Conservation (phyloP, 1,284 basidiomycete species). For the Caloboletus inedulis region DNA sequence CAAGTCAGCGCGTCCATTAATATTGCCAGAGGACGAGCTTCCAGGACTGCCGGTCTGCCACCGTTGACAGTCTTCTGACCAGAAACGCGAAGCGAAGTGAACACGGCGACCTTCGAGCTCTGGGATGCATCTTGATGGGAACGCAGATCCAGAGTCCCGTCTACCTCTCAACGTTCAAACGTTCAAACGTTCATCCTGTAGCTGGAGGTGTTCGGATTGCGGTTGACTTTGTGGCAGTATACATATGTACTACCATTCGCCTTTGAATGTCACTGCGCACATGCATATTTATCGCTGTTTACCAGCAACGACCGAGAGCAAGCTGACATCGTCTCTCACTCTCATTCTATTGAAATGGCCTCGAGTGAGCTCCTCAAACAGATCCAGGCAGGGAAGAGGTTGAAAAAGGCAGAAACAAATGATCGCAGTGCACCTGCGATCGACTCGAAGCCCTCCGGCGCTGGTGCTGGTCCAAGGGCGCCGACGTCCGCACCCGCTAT, state of each 20-base stretch:
- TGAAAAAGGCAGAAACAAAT: slow-evolving; percentile 80
- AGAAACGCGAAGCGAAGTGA: background rate
- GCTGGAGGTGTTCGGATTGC: background rate
- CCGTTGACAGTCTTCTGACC: background rate
- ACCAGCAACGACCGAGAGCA: background rate
- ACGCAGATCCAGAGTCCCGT: background rate
- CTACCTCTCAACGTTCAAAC: too few species aligned
- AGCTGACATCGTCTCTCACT: background rate
- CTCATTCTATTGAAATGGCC: slow-evolving; percentile 48
- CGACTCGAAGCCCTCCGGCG: slow-evolving; percentile 48
- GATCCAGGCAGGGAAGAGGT: slow-evolving; percentile 74
- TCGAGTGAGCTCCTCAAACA: slow-evolving; percentile 68
- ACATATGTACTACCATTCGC: background rate
- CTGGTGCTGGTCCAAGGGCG: slow-evolving; percentile 37
- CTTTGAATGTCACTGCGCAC: background rate
- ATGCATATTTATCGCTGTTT: slow-evolving; percentile 26
- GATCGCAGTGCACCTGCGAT: slow-evolving; percentile 75
- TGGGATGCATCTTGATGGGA: background rate
- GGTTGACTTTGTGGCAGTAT: background rate
- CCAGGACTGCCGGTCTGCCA: background rate
- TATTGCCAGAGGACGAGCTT: background rate
- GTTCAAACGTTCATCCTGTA: too few species aligned
- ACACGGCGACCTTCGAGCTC: too few species aligned
- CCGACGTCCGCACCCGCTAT: slow-evolving; percentile 26
- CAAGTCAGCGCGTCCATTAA: too few species aligned